A percentile compares a stretch with the other conserved stretches of the same genome.
Evolutionary conservation across 208 protist genomes (phyloP).

Genomic region (Herpetomonas muscarum): DNA sequence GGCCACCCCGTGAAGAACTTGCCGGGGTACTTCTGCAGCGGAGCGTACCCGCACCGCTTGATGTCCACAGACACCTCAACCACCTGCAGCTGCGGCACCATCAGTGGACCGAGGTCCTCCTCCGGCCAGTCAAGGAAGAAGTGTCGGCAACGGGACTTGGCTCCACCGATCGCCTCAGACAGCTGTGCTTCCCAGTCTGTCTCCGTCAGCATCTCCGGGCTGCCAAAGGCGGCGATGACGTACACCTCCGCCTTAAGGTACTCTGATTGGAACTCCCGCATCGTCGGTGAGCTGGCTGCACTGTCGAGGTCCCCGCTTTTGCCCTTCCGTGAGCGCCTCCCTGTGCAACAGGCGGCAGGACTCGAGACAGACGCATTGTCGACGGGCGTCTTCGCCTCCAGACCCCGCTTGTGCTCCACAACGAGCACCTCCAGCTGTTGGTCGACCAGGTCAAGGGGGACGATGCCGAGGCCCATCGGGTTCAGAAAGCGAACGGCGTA

Average conservation of each 20-base stretch:
- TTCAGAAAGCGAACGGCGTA: constrained; percentile 49
- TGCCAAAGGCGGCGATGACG: constrained; percentile 29
- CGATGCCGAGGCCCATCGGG: constrained; percentile 43
- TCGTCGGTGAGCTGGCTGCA: too few relatives aligned
- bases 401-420: constrained; percentile 2
- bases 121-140: constrained; percentile 27
- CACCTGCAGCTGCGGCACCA: constrained; percentile 32
- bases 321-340: not conserved
- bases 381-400: not conserved
- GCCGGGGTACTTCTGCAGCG: constrained; percentile 36
- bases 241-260: constrained; percentile 35
- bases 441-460: constrained; percentile 35
- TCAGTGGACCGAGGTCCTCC: constrained; percentile 13
- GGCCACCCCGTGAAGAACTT: constrained; percentile 77
- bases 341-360: not conserved
- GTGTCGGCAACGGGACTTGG: constrained; percentile 36
- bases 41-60: constrained; percentile 28
- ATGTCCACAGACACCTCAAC: constrained; percentile 59
- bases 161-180: constrained; percentile 14
- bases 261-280: not conserved
- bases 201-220: constrained; percentile 18
- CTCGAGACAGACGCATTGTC: not conserved
- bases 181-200: constrained; percentile 33
- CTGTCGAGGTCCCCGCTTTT: not conserved
- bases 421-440: constrained; percentile 14